phyloP scores from a whole-genome alignment of 768 basidiomycete genomes.

The Podaxis sp. region DNA sequence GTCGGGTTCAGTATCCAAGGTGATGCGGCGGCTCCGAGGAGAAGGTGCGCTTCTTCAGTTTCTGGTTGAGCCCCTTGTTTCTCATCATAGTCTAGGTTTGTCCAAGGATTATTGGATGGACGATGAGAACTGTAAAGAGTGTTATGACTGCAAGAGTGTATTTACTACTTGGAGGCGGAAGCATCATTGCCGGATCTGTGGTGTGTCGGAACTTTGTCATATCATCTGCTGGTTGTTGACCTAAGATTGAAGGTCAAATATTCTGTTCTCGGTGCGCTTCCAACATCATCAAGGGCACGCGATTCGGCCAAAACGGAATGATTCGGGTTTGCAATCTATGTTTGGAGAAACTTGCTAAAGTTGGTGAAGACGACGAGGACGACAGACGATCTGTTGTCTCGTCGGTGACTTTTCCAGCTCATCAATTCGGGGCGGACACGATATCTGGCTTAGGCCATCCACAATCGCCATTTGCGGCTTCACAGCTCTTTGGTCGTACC shows the following conservation, averaged over 20 bases:
- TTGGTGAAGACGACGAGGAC: slow-evolving; percentile 88
- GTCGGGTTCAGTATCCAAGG: slow-evolving; percentile 85
- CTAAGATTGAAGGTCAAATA: slow-evolving; percentile 70
- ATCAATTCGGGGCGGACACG: slow-evolving; percentile 62
- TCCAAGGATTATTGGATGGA: slow-evolving; percentile 99
- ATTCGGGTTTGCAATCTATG: slow-evolving; percentile 95
- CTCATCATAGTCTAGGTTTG: slow-evolving; percentile 49
- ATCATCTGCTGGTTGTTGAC: neutral
- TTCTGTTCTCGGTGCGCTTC: slow-evolving; percentile 98
- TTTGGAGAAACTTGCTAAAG: slow-evolving; percentile 86
- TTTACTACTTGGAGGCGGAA: slow-evolving; percentile 95
- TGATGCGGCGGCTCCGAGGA: slow-evolving; percentile 86
- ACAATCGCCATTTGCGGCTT: slow-evolving; percentile 87
- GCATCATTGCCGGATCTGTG: slow-evolving; percentile 98
- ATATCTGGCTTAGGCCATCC: slow-evolving; percentile 41
- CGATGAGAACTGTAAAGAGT: slow-evolving; percentile 92
- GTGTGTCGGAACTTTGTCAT: slow-evolving; percentile 38
- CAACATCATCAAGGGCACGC: slow-evolving; percentile 90
- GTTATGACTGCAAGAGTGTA: slow-evolving; percentile 92
- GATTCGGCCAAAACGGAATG: slow-evolving; percentile 95
- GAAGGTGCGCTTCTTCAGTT: slow-evolving; percentile 55
- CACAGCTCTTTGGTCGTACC: slow-evolving; percentile 76
- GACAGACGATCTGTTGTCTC: slow-evolving; percentile 82
- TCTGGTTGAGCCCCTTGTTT: neutral
- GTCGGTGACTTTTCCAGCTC: slow-evolving; percentile 70